Percentiles rank a stretch among this genome's conserved stretches.
Evolutionary conservation across 2,329 filamentous ascomycete species (phyloP).

Genomic region (Epichloe hybrida): DNA sequence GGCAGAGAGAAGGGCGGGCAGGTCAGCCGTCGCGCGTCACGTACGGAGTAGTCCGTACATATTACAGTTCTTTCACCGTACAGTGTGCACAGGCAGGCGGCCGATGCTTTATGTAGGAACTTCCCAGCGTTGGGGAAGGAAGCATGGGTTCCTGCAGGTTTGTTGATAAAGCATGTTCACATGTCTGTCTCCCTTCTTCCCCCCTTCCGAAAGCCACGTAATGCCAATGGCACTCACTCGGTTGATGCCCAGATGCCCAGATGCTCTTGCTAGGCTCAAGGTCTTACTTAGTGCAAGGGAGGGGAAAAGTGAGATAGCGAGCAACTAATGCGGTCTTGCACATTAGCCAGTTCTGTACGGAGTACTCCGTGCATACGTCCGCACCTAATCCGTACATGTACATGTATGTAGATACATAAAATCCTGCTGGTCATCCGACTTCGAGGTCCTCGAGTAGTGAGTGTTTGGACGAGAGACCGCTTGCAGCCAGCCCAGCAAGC

Average conservation of each 20-base stretch:
- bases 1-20: not conserved
- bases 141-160: no score
- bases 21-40: conserved; percentile 3
- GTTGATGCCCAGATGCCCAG: not conserved
- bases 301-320: not conserved
- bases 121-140: no score
- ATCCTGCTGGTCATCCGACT: conserved; percentile 7
- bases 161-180: no score
- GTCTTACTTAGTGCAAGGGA: not conserved
- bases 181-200: no score
- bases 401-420: not conserved
- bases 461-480: conserved; percentile 4
- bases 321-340: not conserved
- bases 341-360: not conserved
- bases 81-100: no score
- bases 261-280: not conserved
- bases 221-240: not conserved
- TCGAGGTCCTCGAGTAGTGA: not conserved
- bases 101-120: no score
- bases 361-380: not conserved
- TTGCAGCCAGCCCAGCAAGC: conserved; percentile 6
- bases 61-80: not conserved
- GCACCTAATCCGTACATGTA: no score
- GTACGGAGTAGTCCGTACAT: not conserved
- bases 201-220: not conserved